A percentile compares a stretch with the other conserved stretches of the same genome.
Evolutionary conservation across 805 yeast species (phyloP).

Genomic region (Saccharomycopsis javanensis): DNA sequence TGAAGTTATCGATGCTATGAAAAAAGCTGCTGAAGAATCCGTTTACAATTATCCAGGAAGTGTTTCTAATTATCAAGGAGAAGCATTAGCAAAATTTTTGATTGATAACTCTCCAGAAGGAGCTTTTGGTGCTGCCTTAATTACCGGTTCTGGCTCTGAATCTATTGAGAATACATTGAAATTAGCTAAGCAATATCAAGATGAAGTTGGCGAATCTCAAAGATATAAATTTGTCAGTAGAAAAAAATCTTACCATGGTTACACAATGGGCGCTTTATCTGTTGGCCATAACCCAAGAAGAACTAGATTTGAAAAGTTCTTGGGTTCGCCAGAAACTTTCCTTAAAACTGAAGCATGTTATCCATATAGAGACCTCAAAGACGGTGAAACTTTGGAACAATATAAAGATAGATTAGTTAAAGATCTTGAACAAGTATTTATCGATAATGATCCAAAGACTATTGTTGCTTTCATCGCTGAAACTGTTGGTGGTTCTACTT

Average conservation of each 20-base stretch:
- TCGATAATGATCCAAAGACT: slow-evolving; percentile 34
- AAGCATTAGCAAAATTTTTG: slow-evolving; percentile 33
- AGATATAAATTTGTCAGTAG: slow-evolving; percentile 37
- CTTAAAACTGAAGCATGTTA: slow-evolving; percentile 19
- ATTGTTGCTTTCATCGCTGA: slow-evolving; percentile 37
- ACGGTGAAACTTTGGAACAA: slow-evolving; percentile 31
- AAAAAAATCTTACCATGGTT: slow-evolving; percentile 40
- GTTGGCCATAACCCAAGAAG: slow-evolving; percentile 33
- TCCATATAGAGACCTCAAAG: slow-evolving; percentile 25
- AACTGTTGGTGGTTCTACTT: slow-evolving; percentile 39
- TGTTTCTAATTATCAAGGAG: slow-evolving; percentile 30
- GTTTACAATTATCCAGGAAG: slow-evolving; percentile 31
- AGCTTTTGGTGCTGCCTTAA: slow-evolving; percentile 34
- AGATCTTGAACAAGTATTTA: slow-evolving; percentile 35
- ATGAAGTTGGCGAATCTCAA: slow-evolving; percentile 34
- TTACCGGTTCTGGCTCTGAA: slow-evolving; percentile 55
- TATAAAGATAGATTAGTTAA: slow-evolving; percentile 31
- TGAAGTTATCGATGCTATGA: slow-evolving; percentile 33
- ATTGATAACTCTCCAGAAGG: slow-evolving; percentile 36
- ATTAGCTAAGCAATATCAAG: slow-evolving; percentile 40
- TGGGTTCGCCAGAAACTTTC: slow-evolving; percentile 10
- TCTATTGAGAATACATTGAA: slow-evolving; percentile 58
- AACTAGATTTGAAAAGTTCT: slow-evolving; percentile 25
- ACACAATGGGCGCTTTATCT: slow-evolving; percentile 37
- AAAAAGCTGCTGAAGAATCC: slow-evolving; percentile 29